These are phyloP conservation scores for Acorus calamus DNA, from an alignment of 106 monocot species.

Conservation along the genomic window DNA sequence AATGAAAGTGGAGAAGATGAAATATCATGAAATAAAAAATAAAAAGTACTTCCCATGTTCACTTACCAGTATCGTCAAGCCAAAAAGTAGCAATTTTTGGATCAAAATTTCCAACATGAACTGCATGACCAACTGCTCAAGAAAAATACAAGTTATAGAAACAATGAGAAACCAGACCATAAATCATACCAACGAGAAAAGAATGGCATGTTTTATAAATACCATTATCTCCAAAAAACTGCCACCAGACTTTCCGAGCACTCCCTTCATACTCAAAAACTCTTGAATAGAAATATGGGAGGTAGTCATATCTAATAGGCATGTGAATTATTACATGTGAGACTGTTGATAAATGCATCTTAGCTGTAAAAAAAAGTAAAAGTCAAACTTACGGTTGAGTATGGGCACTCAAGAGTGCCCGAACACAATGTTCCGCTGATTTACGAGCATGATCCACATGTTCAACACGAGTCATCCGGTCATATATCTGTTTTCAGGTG, in stretches of 20 bases:
- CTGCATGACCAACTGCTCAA: constrained; percentile 60
- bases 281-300: constrained; percentile 85
- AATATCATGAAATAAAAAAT: not conserved
- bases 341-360: not conserved
- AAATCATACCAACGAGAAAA: no score
- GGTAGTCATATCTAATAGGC: constrained; percentile 62
- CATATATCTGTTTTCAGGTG: constrained; percentile 38
- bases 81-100: constrained; percentile 65
- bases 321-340: constrained; percentile 1
- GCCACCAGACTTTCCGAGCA: constrained; percentile 80
- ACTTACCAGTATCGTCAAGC: constrained; percentile 56
- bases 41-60: not conserved
- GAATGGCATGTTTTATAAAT: not conserved
- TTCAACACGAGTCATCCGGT: constrained; percentile 55
- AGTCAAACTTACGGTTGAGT: constrained; percentile 40
- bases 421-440: constrained; percentile 76
- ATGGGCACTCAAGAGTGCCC: constrained; percentile 38
- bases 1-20: no score
- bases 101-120: constrained; percentile 78
- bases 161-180: not conserved
- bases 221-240: constrained; percentile 87
- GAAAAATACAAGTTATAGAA: not conserved
- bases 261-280: constrained; percentile 83
- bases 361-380: not conserved
- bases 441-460: constrained; percentile 91